phyloP scores from a whole-genome alignment of 805 yeast species.

The Saccharomycopsis sp. region DNA sequence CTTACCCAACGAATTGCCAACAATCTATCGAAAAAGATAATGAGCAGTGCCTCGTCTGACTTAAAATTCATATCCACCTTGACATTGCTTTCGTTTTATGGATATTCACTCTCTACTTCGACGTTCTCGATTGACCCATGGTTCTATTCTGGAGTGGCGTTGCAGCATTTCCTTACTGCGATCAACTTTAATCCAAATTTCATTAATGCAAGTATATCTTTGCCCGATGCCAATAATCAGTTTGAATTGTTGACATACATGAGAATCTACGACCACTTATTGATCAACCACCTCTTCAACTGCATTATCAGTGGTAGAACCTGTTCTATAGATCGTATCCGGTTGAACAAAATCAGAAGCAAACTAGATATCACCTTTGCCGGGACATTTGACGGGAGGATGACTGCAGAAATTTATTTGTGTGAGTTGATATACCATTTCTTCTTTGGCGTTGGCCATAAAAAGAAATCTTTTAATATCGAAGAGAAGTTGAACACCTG shows the following conservation, averaged over 20 bases:
- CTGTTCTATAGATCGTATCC: slow-evolving; percentile 40
- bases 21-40: slow-evolving; percentile 35
- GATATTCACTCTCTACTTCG: slow-evolving; percentile 38
- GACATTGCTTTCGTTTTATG: slow-evolving; percentile 44
- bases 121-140: slow-evolving; percentile 42
- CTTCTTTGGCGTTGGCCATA: slow-evolving; percentile 9
- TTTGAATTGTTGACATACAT: slow-evolving; percentile 41
- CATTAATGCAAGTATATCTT: slow-evolving; percentile 16
- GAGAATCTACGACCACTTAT: slow-evolving; percentile 48
- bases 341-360: slow-evolving; percentile 41
- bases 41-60: slow-evolving; percentile 28
- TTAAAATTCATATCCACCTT: slow-evolving; percentile 47
- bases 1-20: slow-evolving; percentile 34
- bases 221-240: slow-evolving; percentile 27
- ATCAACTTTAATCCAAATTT: slow-evolving; percentile 22
- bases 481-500: slow-evolving; percentile 33
- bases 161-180: slow-evolving; percentile 39
- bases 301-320: slow-evolving; percentile 45
- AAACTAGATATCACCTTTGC: slow-evolving; percentile 41
- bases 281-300: slow-evolving; percentile 44
- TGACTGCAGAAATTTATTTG: slow-evolving; percentile 46
- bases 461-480: slow-evolving; percentile 25
- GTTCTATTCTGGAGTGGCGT: slow-evolving; percentile 44
- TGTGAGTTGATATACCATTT: slow-evolving; percentile 19
- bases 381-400: slow-evolving; percentile 54